Conservation (phyloP, 345 rosid genomes). For the Excoecaria agallocha region DNA sequence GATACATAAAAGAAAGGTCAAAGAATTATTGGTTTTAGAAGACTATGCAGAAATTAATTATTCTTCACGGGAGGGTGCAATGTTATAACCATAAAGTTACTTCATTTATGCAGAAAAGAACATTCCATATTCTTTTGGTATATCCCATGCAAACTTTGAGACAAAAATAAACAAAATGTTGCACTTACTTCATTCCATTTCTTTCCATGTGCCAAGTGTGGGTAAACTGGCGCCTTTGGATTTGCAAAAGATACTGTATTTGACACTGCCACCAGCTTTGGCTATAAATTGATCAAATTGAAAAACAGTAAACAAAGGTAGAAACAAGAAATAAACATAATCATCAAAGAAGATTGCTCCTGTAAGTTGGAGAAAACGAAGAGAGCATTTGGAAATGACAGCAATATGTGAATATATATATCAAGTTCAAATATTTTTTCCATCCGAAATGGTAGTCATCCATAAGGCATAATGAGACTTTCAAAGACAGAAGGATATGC, state of each 20-base stretch:
- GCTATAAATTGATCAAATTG: slow-evolving; percentile 30
- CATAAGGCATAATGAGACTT: background rate
- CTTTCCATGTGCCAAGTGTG: slow-evolving; percentile 67
- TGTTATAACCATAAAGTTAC: background rate
- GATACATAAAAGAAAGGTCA: background rate
- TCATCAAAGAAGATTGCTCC: background rate
- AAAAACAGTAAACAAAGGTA: background rate
- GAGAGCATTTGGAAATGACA: background rate
- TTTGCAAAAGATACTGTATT: slow-evolving; percentile 50
- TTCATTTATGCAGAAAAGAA: slow-evolving; percentile 1
- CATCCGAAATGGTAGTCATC: background rate
- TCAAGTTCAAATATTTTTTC: background rate
- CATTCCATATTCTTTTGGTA: background rate
- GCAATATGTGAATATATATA: background rate
- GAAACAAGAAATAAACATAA: background rate
- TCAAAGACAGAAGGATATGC: too few species aligned
- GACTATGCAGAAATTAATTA: background rate
- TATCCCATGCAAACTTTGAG: slow-evolving; percentile 1
- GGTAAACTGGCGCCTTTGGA: slow-evolving; percentile 71
- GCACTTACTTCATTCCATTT: slow-evolving; percentile 66
- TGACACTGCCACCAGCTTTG: slow-evolving; percentile 66
- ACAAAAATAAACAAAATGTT: background rate
- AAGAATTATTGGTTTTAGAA: background rate
- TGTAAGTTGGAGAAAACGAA: too few species aligned
- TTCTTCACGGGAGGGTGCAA: background rate